Evolutionary conservation across 495 filamentous ascomycete species (phyloP).

Genomic region (Talaromyces trachyspermus): DNA sequence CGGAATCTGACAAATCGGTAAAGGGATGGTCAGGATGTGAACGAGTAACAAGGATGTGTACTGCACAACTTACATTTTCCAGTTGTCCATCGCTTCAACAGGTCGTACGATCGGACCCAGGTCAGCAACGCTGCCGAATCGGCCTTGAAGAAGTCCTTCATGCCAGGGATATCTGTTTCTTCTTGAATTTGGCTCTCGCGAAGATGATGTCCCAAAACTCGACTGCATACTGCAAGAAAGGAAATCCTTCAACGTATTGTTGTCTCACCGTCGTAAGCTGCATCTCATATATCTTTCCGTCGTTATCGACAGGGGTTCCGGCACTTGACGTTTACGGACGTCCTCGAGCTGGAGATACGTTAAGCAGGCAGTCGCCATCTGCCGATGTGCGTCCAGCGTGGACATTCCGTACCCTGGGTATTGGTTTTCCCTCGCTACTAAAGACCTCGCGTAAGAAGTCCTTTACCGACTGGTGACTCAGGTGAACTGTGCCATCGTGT

Average conservation of each 20-base stretch:
- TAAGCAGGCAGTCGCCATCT: conserved; percentile 4
- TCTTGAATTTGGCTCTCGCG: conserved; percentile 2
- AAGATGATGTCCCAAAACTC: conserved; percentile 4
- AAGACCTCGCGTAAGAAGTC: conserved; percentile 3
- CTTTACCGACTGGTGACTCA: conserved; percentile 3
- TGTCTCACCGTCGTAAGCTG: conserved; percentile 2
- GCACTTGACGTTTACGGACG: conserved; percentile 1
- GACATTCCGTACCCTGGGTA: conserved; percentile 2
- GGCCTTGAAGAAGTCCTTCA: conserved; percentile 3
- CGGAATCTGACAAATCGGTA: not conserved
- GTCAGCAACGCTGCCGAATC: conserved; percentile 1
- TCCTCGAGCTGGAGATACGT: not conserved
- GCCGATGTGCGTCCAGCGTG: not conserved
- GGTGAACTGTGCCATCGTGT: conserved; percentile 4
- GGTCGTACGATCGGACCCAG: conserved; percentile 6
- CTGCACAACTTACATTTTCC: conserved; percentile 5
- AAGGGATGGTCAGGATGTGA: not conserved
- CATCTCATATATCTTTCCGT: conserved; percentile 4
- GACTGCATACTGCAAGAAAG: conserved; percentile 1
- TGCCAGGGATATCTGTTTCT: conserved; percentile 1
- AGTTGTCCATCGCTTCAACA: conserved; percentile 6
- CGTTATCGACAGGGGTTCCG: conserved; percentile 1
- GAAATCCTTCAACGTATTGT: not conserved
- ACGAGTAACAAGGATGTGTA: not conserved
- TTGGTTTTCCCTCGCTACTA: not conserved